A percentile compares a stretch with the other conserved stretches of the same genome.
Evolutionary conservation across 768 basidiomycete species (phyloP).

Genomic region (Postia placenta): DNA sequence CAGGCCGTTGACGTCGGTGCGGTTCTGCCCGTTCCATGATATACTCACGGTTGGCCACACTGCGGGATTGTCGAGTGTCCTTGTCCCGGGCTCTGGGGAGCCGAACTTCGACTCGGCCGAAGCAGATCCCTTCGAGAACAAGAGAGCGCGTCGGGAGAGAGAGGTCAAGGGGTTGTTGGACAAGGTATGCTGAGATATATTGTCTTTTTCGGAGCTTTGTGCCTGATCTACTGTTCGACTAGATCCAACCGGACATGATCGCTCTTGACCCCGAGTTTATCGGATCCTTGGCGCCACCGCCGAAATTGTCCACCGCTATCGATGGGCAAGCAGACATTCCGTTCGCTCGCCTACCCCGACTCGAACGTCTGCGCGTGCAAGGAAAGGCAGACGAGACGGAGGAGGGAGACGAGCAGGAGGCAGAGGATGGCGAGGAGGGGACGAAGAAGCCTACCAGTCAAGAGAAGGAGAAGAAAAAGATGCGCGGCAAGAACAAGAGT

Average conservation of each 20-base stretch:
- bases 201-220: not conserved
- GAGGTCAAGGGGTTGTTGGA: constrained; percentile 90
- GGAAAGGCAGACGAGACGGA: constrained; percentile 74
- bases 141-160: constrained; percentile 73
- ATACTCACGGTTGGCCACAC: constrained; percentile 74
- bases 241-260: constrained; percentile 94
- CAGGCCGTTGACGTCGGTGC: constrained; percentile 65
- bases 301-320: constrained; percentile 49
- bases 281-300: constrained; percentile 58
- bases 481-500: constrained; percentile 84
- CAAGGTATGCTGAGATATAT: constrained; percentile 42
- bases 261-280: constrained; percentile 74
- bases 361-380: constrained; percentile 66
- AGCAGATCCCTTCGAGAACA: constrained; percentile 92
- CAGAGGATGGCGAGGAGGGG: constrained; percentile 26
- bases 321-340: constrained; percentile 43
- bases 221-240: not conserved
- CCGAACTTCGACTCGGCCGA: constrained; percentile 92
- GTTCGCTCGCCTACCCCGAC: constrained; percentile 69
- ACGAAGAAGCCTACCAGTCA: constrained; percentile 27
- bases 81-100: constrained; percentile 91
- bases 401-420: constrained; percentile 30
- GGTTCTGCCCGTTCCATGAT: constrained; percentile 91
- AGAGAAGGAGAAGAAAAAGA: constrained; percentile 65
- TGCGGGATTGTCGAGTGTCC: constrained; percentile 73